These are phyloP conservation scores for Saccharomycopsis oosterbeekiorum DNA, from an alignment of 805 yeast species.

Conservation along the genomic window DNA sequence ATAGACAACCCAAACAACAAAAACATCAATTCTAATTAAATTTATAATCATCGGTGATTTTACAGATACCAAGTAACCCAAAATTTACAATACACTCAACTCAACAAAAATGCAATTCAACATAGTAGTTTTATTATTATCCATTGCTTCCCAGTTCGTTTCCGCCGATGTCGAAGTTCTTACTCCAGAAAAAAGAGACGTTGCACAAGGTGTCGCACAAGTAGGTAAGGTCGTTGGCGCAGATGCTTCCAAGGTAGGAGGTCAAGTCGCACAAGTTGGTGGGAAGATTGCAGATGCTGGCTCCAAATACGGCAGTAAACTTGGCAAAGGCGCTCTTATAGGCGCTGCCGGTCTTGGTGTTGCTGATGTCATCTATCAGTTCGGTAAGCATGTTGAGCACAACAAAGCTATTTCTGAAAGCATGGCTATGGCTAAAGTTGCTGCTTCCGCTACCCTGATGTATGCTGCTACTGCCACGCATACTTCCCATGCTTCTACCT, in stretches of 20 bases:
- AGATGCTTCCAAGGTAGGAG: neutral
- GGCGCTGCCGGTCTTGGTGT: constrained; percentile 2
- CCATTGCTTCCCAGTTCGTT: neutral
- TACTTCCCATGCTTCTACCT: neutral
- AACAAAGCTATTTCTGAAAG: neutral
- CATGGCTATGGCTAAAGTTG: neutral
- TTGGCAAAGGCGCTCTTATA: neutral
- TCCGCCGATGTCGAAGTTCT: neutral
- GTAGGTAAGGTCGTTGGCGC: neutral
- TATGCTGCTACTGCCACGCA: neutral
- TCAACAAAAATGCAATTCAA: neutral
- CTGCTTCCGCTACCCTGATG: neutral
- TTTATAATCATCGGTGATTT: too few relatives aligned
- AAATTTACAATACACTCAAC: neutral
- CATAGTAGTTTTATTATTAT: neutral
- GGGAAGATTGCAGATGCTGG: neutral
- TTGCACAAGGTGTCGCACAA: neutral
- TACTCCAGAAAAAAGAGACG: neutral
- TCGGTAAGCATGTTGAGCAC: neutral
- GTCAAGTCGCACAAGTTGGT: neutral
- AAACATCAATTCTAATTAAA: too few relatives aligned
- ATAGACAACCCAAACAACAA: too few relatives aligned
- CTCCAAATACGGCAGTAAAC: neutral
- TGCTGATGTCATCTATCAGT: neutral
- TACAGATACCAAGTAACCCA: neutral